Percentiles rank a stretch among this genome's conserved stretches.
These are phyloP conservation scores for Aspergillus indologenus DNA, from an alignment of 495 filamentous ascomycete genomes.

Conservation along the genomic window DNA sequence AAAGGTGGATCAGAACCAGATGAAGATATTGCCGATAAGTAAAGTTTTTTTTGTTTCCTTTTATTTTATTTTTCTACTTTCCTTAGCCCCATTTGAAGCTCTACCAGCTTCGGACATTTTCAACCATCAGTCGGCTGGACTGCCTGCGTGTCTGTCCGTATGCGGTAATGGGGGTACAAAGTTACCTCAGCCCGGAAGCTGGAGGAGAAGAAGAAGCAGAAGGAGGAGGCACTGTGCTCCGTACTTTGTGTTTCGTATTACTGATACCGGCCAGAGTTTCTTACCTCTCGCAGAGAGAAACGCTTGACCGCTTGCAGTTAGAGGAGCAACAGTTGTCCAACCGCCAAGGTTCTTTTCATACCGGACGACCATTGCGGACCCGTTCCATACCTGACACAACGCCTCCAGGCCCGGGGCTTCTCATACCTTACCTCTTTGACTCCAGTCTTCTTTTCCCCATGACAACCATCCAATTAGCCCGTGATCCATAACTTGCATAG, in stretches of 20 bases:
- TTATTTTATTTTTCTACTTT: background rate
- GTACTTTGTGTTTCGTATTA: constrained; percentile 3
- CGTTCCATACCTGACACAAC: constrained; percentile 16
- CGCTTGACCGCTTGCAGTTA: constrained; percentile 14
- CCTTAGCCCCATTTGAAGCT: background rate
- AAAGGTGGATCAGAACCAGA: constrained; percentile 7
- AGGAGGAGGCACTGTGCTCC: too few relatives aligned
- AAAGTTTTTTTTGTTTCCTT: background rate
- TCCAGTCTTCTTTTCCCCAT: background rate
- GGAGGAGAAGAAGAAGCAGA: too few relatives aligned
- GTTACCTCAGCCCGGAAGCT: background rate
- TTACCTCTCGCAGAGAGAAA: background rate
- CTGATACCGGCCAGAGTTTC: background rate
- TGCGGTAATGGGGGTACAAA: background rate
- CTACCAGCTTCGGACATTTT: background rate
- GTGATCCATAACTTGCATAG: background rate
- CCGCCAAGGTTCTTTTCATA: constrained; percentile 14
- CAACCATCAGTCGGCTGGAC: background rate
- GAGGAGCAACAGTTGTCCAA: constrained; percentile 3
- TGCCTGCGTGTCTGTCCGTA: background rate
- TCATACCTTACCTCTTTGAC: background rate
- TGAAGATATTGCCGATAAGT: constrained; percentile 3
- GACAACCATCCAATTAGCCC: background rate
- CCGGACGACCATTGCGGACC: constrained; percentile 13
- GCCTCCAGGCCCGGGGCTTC: too few relatives aligned